These are phyloP conservation scores for Rubroshorea leprosula DNA, from an alignment of 345 rosid genomes.

Conservation along the genomic window DNA sequence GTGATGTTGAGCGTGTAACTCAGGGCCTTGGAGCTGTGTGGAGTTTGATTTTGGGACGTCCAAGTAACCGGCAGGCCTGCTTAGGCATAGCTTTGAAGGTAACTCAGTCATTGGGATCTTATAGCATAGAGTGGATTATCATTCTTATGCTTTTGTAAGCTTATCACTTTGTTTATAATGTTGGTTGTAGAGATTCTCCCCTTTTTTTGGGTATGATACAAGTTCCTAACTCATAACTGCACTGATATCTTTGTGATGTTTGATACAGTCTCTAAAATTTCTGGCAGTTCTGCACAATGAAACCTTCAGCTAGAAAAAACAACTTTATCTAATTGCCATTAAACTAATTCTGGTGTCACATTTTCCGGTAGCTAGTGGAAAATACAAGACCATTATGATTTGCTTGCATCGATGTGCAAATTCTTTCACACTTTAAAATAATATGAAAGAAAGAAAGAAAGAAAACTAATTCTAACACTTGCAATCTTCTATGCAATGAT, in stretches of 20 bases:
- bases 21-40: constrained; percentile 98
- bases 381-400: neutral
- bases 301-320: neutral
- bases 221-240: neutral
- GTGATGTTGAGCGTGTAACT: constrained; percentile 83
- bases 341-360: neutral
- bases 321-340: neutral
- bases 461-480: too few species aligned
- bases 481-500: neutral
- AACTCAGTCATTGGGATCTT: constrained; percentile 13
- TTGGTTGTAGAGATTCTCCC: neutral
- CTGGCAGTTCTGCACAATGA: neutral
- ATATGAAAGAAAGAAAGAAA: too few species aligned
- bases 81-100: constrained; percentile 87
- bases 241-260: neutral
- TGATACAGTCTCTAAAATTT: neutral
- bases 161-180: neutral
- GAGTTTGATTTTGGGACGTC: constrained; percentile 92
- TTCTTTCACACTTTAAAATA: too few species aligned
- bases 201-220: neutral
- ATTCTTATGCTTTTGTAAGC: neutral
- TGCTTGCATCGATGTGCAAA: too few species aligned
- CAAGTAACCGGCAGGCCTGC: constrained; percentile 76
- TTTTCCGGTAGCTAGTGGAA: neutral
- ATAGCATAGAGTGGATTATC: neutral